Evolutionary conservation across 176 grass and related monocot genomes (phyloP).

Genomic region (barley (Hordeum vulgare)): MorexV3_pseudomolecules_assembly NC_058521.1:50719804-50720303

Average conservation of each 20-base stretch:
- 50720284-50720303: constrained; percentile 61
- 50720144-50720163: neutral
- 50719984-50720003: constrained; percentile 15
- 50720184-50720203: constrained; percentile 45
- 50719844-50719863: constrained; percentile 14
- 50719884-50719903: constrained; percentile 6
- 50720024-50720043: neutral
- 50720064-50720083: neutral
- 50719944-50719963: constrained; percentile 24
- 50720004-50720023: constrained; percentile 15
- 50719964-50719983: constrained; percentile 16
- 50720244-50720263: neutral
- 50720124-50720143: constrained; percentile 11
- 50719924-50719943: constrained; percentile 30
- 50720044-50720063: neutral
- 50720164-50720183: constrained; percentile 36
- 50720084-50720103: neutral
- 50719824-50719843: constrained; percentile 12
- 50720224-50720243: neutral
- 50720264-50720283: constrained; percentile 20
- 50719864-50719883: neutral
- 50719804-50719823: constrained; percentile 25
- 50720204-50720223: constrained; percentile 10
- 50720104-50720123: neutral
- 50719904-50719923: constrained; percentile 13